Evolutionary conservation across 768 basidiomycete genomes (phyloP).

Genomic region (Rubroboletus satanas): DNA sequence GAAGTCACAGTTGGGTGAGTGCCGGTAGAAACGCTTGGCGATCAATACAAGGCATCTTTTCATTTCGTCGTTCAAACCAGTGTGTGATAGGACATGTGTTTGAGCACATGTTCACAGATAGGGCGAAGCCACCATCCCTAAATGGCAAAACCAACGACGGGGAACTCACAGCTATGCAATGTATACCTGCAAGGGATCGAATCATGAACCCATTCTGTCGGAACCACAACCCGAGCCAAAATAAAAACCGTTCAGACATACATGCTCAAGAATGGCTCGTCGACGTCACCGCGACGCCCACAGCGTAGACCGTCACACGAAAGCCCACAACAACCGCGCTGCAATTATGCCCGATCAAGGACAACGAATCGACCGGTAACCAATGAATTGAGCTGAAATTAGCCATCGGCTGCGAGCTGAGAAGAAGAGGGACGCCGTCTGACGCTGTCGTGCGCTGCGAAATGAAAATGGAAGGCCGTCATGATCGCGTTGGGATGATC

Average conservation of each 20-base stretch:
- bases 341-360: slow-evolving; percentile 6
- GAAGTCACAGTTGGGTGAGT: slow-evolving; percentile 15
- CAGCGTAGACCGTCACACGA: neutral
- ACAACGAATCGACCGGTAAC: neutral
- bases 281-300: neutral
- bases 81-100: slow-evolving; percentile 20
- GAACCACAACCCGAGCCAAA: neutral
- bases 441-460: slow-evolving; percentile 8
- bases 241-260: neutral
- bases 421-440: slow-evolving; percentile 1
- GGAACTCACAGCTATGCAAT: slow-evolving; percentile 14
- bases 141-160: slow-evolving; percentile 20
- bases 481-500: slow-evolving; percentile 5
- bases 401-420: slow-evolving; percentile 15
- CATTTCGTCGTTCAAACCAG: slow-evolving; percentile 11
- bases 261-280: neutral
- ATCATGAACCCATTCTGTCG: neutral
- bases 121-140: slow-evolving; percentile 10
- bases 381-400: slow-evolving; percentile 8
- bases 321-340: neutral
- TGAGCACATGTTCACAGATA: slow-evolving; percentile 13
- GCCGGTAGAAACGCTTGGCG: slow-evolving; percentile 12
- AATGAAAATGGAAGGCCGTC: slow-evolving; percentile 22
- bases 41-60: slow-evolving; percentile 26
- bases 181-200: slow-evolving; percentile 7